These are phyloP conservation scores for Trypanosoma boissoni DNA, from an alignment of 208 protist species.

Conservation along the genomic window DNA sequence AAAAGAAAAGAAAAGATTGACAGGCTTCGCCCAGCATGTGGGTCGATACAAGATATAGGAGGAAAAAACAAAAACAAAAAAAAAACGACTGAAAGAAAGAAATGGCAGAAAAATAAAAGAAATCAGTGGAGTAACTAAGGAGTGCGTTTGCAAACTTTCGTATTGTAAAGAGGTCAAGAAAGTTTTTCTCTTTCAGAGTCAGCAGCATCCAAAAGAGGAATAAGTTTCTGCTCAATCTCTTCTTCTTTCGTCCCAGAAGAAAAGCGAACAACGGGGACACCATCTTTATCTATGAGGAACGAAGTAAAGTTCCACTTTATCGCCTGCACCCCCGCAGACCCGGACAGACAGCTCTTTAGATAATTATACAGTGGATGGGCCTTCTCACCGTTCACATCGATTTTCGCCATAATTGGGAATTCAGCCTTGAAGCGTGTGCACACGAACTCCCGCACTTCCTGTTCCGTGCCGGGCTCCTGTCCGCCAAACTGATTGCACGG, in stretches of 20 bases:
- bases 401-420: slow-evolving; percentile 49
- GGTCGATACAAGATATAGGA: no score
- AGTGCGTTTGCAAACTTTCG: no score
- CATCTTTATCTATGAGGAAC: slow-evolving; percentile 82
- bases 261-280: slow-evolving; percentile 64
- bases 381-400: slow-evolving; percentile 88
- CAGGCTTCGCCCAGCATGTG: no score
- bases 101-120: neutral
- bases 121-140: neutral
- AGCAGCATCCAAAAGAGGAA: slow-evolving; percentile 28
- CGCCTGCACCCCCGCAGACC: slow-evolving; percentile 47
- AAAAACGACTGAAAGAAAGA: neutral
- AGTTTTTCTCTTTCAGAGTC: neutral
- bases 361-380: slow-evolving; percentile 80
- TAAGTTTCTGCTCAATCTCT: slow-evolving; percentile 56
- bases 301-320: slow-evolving; percentile 96
- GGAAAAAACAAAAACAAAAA: neutral
- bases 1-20: no score
- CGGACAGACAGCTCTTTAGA: slow-evolving; percentile 67
- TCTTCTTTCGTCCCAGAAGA: slow-evolving; percentile 37
- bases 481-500: slow-evolving; percentile 89
- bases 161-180: no score
- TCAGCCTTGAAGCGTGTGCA: slow-evolving; percentile 57
- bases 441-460: slow-evolving; percentile 75
- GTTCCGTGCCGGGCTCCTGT: slow-evolving; percentile 80